Percentiles rank a stretch among this genome's conserved stretches.
Evolutionary conservation across 2,329 filamentous ascomycete genomes (phyloP).

Genomic region (Fusarium denticulatum): DNA sequence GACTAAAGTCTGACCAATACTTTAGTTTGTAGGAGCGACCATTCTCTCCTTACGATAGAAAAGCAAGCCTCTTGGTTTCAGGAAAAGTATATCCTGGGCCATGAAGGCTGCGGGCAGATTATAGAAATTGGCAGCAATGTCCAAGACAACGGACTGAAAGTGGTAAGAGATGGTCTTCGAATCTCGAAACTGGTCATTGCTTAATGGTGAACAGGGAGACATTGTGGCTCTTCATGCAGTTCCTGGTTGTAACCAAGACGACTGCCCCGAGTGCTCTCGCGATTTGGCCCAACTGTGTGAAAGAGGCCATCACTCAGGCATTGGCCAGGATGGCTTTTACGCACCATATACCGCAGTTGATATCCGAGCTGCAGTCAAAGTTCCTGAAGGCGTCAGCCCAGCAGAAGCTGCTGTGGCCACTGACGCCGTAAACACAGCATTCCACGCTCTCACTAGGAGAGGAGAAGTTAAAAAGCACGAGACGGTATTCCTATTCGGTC

Average conservation of each 20-base stretch:
- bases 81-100: conserved; percentile 29
- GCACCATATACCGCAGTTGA: conserved; percentile 51
- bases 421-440: conserved; percentile 35
- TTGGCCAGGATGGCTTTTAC: conserved; percentile 56
- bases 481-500: conserved; percentile 28
- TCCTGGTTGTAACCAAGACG: conserved; percentile 15
- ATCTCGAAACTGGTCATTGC: fast-evolving
- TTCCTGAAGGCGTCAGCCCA: conserved; percentile 24
- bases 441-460: conserved; percentile 30
- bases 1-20: background rate
- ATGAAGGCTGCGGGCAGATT: conserved; percentile 34
- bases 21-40: conserved; percentile 24
- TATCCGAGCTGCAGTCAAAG: conserved; percentile 25
- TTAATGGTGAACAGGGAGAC: background rate
- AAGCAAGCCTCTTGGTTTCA: conserved; percentile 36
- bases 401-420: conserved; percentile 35
- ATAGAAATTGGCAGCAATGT: conserved; percentile 16
- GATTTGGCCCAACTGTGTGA: conserved; percentile 52
- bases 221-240: conserved; percentile 37
- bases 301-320: conserved; percentile 52
- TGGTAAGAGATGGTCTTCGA: background rate
- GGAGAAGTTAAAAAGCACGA: conserved; percentile 23
- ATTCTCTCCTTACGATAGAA: conserved; percentile 29
- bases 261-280: conserved; percentile 50
- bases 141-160: background rate